phyloP scores from a whole-genome alignment of 345 rosid species.

The Bruguiera gymnorhiza region DNA sequence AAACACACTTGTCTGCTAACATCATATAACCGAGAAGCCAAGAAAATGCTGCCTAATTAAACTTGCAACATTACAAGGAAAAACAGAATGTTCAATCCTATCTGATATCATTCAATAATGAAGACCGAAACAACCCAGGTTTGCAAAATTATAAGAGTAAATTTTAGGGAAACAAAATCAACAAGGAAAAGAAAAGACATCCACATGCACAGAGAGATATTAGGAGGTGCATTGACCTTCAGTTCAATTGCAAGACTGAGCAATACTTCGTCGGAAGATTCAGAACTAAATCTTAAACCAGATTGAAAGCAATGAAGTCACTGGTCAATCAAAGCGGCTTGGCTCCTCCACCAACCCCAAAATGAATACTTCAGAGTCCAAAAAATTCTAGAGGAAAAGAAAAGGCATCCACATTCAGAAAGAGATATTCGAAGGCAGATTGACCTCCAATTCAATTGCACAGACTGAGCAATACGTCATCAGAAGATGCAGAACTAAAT shows the following conservation, averaged over 20 bases:
- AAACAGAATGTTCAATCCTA: no score
- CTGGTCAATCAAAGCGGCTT: background rate
- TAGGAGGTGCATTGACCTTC: conserved; percentile 11
- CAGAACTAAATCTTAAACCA: conserved; percentile 15
- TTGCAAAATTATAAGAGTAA: no score
- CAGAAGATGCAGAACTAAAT: conserved; percentile 3
- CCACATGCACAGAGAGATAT: background rate
- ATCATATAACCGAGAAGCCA: no score
- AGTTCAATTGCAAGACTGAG: background rate
- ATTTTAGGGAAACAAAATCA: background rate
- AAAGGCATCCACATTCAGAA: background rate
- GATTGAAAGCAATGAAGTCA: conserved; percentile 2
- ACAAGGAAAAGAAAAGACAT: background rate
- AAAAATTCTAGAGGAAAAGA: background rate
- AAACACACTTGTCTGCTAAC: no score
- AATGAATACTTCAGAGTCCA: background rate
- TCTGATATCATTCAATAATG: no score
- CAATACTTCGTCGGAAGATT: no score
- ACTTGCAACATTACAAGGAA: no score
- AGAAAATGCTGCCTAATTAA: no score
- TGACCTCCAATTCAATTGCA: conserved; percentile 11
- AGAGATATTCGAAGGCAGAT: background rate
- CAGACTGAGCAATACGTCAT: background rate
- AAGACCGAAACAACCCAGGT: no score
- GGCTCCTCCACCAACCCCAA: background rate